phyloP scores from a whole-genome alignment of 495 filamentous ascomycete species.

The Sordaria brevicollis region DNA sequence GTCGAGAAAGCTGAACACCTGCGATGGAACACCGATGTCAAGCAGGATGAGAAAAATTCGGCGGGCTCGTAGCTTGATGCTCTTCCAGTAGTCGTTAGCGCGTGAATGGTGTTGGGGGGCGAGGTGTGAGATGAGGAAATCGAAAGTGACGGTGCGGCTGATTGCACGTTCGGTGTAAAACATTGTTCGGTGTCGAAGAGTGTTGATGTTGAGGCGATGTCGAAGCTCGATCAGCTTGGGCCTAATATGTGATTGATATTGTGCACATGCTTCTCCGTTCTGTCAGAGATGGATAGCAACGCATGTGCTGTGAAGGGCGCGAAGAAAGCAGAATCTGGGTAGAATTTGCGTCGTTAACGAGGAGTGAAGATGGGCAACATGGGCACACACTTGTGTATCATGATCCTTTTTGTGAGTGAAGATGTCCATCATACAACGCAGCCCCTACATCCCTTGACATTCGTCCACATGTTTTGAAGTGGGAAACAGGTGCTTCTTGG shows the following conservation, averaged over 20 bases:
- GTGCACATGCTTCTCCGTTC: background rate
- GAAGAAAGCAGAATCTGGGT: background rate
- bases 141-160: constrained; percentile 40
- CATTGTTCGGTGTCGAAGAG: background rate
- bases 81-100: constrained; percentile 58
- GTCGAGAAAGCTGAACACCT: constrained; percentile 79
- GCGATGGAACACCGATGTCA: constrained; percentile 69
- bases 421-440: background rate
- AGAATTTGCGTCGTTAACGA: background rate
- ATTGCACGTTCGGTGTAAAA: background rate
- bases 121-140: constrained; percentile 59
- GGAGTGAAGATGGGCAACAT: background rate
- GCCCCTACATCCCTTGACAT: background rate
- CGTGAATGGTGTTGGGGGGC: background rate
- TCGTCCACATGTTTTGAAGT: background rate
- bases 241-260: background rate
- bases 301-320: background rate
- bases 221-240: background rate
- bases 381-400: background rate
- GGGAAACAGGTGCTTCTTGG: background rate
- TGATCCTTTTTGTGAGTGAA: background rate
- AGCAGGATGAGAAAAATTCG: constrained; percentile 74
- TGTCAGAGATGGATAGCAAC: background rate
- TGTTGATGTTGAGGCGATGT: background rate
- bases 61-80: constrained; percentile 72